phyloP scores from a whole-genome alignment of 2,329 filamentous ascomycete species.

The Fusarium tuaranense region DNA sequence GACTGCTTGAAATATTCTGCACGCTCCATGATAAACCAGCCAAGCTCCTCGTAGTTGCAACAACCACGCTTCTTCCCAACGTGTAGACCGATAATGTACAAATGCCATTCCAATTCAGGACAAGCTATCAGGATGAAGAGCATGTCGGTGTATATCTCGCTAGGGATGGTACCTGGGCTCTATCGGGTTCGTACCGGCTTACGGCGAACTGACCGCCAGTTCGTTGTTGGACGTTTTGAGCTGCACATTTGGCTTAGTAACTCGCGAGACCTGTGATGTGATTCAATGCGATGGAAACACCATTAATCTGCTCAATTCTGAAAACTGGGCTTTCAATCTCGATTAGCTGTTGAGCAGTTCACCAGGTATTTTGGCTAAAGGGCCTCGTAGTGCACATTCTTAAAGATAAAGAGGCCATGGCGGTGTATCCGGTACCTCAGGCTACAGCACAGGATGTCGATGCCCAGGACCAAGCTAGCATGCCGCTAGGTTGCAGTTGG shows the following conservation, averaged over 20 bases:
- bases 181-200: neutral
- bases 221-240: neutral
- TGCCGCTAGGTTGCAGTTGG: neutral
- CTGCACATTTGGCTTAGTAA: neutral
- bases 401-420: neutral
- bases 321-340: neutral
- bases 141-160: neutral
- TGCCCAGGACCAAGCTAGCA: neutral
- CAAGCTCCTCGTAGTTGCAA: neutral
- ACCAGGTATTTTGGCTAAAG: neutral
- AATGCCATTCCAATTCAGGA: neutral
- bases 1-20: neutral
- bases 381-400: neutral
- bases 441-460: neutral
- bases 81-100: neutral
- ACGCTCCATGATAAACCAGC: neutral
- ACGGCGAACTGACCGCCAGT: neutral
- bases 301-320: neutral
- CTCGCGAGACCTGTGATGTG: neutral
- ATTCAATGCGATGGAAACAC: neutral
- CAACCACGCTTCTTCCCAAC: neutral
- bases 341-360: neutral
- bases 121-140: neutral
- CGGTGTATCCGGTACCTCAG: neutral
- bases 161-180: neutral